Evolutionary conservation across 2,329 filamentous ascomycete species (phyloP).

Genomic region (Ascocoryne sarcoides): DNA sequence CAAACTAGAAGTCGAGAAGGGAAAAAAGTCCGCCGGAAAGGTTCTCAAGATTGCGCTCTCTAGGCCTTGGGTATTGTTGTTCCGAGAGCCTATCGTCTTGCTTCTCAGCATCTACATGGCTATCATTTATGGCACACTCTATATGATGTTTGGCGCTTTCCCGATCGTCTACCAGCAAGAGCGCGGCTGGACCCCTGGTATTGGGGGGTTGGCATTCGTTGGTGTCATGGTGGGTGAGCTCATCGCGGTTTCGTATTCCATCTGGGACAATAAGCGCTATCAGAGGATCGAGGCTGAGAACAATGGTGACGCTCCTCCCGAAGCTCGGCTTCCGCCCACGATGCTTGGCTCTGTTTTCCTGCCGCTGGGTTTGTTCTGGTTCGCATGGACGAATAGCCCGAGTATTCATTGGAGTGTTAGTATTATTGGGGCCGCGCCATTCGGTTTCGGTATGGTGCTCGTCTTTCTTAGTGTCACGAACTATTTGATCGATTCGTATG

Average conservation of each 20-base stretch:
- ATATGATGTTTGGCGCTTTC: constrained; percentile 50
- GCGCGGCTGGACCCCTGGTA: constrained; percentile 49
- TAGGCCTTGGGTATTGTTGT: constrained; percentile 60
- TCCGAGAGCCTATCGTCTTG: constrained; percentile 60
- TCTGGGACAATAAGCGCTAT: constrained; percentile 47
- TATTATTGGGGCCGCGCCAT: constrained; percentile 31
- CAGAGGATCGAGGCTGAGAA: constrained; percentile 44
- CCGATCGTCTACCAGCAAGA: constrained; percentile 55
- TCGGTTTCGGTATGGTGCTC: constrained; percentile 42
- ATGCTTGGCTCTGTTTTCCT: constrained; percentile 53
- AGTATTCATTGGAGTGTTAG: constrained; percentile 49
- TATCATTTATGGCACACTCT: constrained; percentile 47
- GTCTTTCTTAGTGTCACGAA: constrained; percentile 57
- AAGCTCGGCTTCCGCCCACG: constrained; percentile 53
- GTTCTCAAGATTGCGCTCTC: constrained; percentile 47
- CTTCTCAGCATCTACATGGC: constrained; percentile 58
- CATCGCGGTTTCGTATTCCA: constrained; percentile 44
- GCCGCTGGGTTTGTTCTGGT: constrained; percentile 50
- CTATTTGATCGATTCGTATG: constrained; percentile 60
- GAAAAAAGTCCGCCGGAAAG: constrained; percentile 29
- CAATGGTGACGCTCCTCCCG: constrained; percentile 53
- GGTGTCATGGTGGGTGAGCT: constrained; percentile 61
- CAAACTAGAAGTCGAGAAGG: constrained; percentile 38
- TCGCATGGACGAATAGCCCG: constrained; percentile 53
- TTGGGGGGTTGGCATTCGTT: constrained; percentile 59